phyloP scores from a whole-genome alignment of 1,139 yeast genomes.

The Yamadazyma friedrichii region DNA sequence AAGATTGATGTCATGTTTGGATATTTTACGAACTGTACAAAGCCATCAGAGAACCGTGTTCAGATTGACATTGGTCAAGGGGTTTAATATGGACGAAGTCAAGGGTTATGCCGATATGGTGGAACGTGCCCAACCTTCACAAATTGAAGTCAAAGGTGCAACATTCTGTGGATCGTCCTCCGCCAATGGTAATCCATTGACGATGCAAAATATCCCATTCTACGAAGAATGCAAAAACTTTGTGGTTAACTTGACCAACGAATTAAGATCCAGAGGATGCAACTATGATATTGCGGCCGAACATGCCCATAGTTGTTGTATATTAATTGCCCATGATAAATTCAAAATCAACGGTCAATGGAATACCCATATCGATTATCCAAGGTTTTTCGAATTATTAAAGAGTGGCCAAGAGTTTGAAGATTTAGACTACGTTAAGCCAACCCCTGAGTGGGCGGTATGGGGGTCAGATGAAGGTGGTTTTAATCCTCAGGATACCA shows the following conservation, averaged over 20 bases:
- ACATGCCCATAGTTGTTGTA: slow-evolving; percentile 94
- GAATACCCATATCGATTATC: slow-evolving; percentile 89
- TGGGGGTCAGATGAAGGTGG: slow-evolving; percentile 89
- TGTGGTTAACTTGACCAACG: slow-evolving; percentile 60
- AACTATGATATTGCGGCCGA: slow-evolving; percentile 87
- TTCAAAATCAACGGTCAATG: slow-evolving; percentile 72
- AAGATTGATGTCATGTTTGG: slow-evolving; percentile 75
- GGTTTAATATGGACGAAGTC: slow-evolving; percentile 82
- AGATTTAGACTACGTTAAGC: slow-evolving; percentile 76
- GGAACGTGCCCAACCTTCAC: slow-evolving; percentile 76
- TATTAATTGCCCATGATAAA: slow-evolving; percentile 72
- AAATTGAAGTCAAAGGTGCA: slow-evolving; percentile 91
- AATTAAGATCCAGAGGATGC: slow-evolving; percentile 60
- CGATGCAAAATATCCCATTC: slow-evolving; percentile 94
- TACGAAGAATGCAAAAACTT: slow-evolving; percentile 85
- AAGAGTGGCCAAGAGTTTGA: slow-evolving; percentile 64
- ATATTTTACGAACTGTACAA: slow-evolving; percentile 70
- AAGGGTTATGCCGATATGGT: slow-evolving; percentile 90
- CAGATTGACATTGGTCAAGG: slow-evolving; percentile 86
- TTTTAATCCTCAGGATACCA: slow-evolving; percentile 81
- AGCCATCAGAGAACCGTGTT: slow-evolving; percentile 86
- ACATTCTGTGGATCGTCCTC: slow-evolving; percentile 86
- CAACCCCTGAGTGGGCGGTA: slow-evolving; percentile 88
- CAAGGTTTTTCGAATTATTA: slow-evolving; percentile 68
- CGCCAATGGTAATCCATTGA: slow-evolving; percentile 82